phyloP scores from a whole-genome alignment of 306 rosid species.

The Luffa acutangula region DNA sequence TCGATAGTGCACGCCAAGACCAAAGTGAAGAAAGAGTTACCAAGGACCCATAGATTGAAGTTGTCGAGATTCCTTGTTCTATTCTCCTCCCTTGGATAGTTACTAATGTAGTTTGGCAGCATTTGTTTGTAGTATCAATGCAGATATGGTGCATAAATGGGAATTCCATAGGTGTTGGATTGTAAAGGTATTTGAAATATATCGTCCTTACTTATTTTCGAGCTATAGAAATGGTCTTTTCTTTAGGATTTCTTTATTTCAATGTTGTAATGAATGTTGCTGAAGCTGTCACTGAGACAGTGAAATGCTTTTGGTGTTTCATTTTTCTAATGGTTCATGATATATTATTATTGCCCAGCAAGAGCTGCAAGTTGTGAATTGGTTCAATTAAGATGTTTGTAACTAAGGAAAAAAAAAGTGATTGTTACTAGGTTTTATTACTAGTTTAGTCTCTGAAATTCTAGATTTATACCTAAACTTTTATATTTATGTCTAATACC shows the following conservation, averaged over 20 bases:
- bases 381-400: not conserved
- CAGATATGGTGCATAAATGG: not conserved
- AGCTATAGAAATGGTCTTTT: not conserved
- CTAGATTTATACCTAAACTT: too few relatives aligned
- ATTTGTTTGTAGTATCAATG: conserved; percentile 9
- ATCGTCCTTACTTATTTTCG: not conserved
- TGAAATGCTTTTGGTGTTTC: not conserved
- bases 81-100: not conserved
- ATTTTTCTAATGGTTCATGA: not conserved
- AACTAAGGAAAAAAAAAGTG: too few relatives aligned
- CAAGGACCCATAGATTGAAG: not conserved
- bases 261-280: not conserved
- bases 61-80: not conserved
- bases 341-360: not conserved
- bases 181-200: not conserved
- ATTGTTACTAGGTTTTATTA: too few relatives aligned
- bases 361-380: not conserved
- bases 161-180: not conserved
- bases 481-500: too few relatives aligned
- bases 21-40: not conserved
- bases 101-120: conserved; percentile 7
- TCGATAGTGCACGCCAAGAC: not conserved
- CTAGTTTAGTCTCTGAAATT: too few relatives aligned
- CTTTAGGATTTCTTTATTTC: not conserved
- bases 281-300: not conserved